Evolutionary conservation across 2,329 filamentous ascomycete species (phyloP).

Genomic region (Xylariaceae sp.): DNA sequence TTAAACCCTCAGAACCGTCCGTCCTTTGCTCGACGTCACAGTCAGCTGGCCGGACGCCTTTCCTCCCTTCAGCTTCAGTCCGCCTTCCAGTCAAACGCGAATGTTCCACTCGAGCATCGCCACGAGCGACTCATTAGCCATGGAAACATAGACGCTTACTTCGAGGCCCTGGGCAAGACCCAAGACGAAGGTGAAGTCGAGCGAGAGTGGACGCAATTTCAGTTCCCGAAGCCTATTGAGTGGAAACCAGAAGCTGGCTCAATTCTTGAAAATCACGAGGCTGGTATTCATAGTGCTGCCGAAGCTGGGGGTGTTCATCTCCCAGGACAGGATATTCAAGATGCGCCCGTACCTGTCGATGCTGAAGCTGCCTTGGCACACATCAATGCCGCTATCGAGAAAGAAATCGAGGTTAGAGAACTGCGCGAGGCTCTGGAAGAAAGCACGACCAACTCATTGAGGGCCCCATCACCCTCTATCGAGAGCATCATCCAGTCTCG

Average conservation of each 20-base stretch:
- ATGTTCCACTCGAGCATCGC: conserved; percentile 54
- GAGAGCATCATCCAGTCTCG: conserved; percentile 39
- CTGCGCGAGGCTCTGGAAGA: conserved; percentile 28
- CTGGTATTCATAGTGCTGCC: conserved; percentile 49
- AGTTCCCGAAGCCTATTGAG: conserved; percentile 83
- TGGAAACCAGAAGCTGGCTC: conserved; percentile 67
- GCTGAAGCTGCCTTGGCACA: conserved; percentile 65
- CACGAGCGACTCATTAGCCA: conserved; percentile 48
- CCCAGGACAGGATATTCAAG: conserved; percentile 28
- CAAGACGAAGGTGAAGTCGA: conserved; percentile 52
- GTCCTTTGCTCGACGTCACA: conserved; percentile 57
- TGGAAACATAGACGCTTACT: conserved; percentile 81
- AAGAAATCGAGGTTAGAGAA: conserved; percentile 54
- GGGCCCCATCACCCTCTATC: conserved; percentile 33
- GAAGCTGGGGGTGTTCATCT: conserved; percentile 27
- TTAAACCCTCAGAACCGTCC: conserved; percentile 68
- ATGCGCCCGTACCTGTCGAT: conserved; percentile 40
- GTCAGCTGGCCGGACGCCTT: conserved; percentile 51
- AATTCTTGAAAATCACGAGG: conserved; percentile 56
- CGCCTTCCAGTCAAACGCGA: conserved; percentile 64
- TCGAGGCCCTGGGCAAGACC: conserved; percentile 78
- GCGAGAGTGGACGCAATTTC: conserved; percentile 86
- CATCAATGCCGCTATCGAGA: conserved; percentile 78
- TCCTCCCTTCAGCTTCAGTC: conserved; percentile 67
- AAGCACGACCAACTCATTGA: conserved; percentile 32